Percentiles rank a stretch among this genome's conserved stretches.
phyloP scores from a whole-genome alignment of 306 rosid species.

The Cercis canadensis region DNA sequence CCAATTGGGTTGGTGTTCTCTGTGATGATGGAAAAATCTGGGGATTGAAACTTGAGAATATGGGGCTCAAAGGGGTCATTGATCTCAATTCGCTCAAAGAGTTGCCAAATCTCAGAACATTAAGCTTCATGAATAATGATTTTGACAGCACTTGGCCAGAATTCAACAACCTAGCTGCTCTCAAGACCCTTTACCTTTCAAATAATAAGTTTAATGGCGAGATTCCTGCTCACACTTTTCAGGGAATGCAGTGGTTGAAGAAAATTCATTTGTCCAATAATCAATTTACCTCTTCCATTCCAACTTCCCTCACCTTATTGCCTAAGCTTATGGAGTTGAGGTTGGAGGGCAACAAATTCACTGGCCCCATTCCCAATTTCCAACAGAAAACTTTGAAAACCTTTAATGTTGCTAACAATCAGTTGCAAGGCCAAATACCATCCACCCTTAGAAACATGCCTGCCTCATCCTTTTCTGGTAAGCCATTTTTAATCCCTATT shows the following conservation, averaged over 20 bases:
- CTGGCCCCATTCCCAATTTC: conserved; percentile 62
- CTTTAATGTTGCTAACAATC: conserved; percentile 64
- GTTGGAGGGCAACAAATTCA: conserved; percentile 67
- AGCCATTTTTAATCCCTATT: not conserved
- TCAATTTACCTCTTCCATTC: conserved; percentile 62
- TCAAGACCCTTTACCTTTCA: conserved; percentile 65
- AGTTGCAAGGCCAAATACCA: conserved; percentile 70
- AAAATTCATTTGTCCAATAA: conserved; percentile 66
- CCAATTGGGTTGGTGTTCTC: conserved; percentile 69
- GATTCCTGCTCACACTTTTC: conserved; percentile 51
- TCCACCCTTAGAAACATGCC: conserved; percentile 27
- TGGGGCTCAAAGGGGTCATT: conserved; percentile 72
- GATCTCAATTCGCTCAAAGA: conserved; percentile 50
- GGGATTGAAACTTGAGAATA: conserved; percentile 69
- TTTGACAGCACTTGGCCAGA: conserved; percentile 62
- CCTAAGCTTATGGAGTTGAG: conserved; percentile 61
- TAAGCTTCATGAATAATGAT: conserved; percentile 65
- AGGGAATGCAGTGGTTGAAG: conserved; percentile 64
- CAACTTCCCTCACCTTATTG: conserved; percentile 49
- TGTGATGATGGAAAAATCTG: conserved; percentile 60
- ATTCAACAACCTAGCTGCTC: conserved; percentile 40
- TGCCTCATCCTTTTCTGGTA: conserved; percentile 61
- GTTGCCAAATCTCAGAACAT: conserved; percentile 57
- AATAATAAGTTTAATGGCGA: conserved; percentile 68
- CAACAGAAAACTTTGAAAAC: conserved; percentile 24